Base-by-base conservation (phyloP, 2,329 filamentous ascomycete genomes). In the Xylogone sp. region DNA sequence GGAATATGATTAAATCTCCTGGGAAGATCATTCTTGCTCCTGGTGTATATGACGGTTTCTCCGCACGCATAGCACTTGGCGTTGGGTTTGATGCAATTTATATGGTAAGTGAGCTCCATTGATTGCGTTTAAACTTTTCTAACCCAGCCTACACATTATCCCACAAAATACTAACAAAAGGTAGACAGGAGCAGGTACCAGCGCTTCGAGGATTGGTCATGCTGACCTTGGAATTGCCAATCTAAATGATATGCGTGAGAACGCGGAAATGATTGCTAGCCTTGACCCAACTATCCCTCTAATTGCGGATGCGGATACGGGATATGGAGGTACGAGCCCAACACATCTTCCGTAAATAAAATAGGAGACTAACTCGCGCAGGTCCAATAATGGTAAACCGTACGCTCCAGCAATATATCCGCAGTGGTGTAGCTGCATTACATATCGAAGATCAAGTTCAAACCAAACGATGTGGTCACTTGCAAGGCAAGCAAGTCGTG, bases 41-140 rank as follows among this genome's bases (percentile, higher is more conserved):
- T 0, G 84, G 84, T 21, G 83, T 88, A 1, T 86, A 86, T 62
- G 84, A 88, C 70, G 84, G 84, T 12, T 75, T 86, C 48, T 82
- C 81, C 2, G 84, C 84, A 1, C 73, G 83, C 1, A 77, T 87
- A 50, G 82, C 82, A 1, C 71, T 85, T 21, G 69, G 74, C 22
- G 72, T 80, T n/a, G 83, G 83, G 3, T 86, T 85, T 53, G 77
- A 85, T 48, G 77, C 74, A 50, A 63, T 87, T 27, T 87, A 42
- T 34, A 45, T 76, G 75, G 46, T 48, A 39, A 9, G 10, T 39
- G n/a, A n/a, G n/a, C 34, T 39, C 34, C 5, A 9, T 4, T 16
- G 5, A 39, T 7, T 5, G 34, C n/a, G 5, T 16, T 16, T 39
- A 6, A 18, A 39, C 10, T 16, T 13, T 39, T 74, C 75, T 16